phyloP scores from a whole-genome alignment of 2,329 filamentous ascomycete genomes.

The Blumeria hordei region DNA sequence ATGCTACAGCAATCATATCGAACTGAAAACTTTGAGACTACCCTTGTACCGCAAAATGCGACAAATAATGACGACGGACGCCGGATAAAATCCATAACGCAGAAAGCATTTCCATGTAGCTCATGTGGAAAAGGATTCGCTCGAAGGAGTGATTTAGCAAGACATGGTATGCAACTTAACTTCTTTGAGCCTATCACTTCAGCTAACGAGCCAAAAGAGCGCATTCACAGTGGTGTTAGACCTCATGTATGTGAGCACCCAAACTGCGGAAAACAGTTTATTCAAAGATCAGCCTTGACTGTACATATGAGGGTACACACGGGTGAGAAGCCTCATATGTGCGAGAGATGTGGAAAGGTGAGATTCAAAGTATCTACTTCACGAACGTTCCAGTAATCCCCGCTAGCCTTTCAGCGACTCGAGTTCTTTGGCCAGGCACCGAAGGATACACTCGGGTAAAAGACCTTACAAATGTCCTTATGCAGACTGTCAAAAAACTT shows the following conservation, averaged over 20 bases:
- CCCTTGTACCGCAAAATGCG: conserved; percentile 13
- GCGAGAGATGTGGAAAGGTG: conserved; percentile 90
- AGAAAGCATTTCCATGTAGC: conserved; percentile 67
- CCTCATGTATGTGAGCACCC: conserved; percentile 84
- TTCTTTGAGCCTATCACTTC: background rate
- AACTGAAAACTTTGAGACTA: conserved; percentile 12
- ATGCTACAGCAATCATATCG: conserved; percentile 15
- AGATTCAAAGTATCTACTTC: conserved; percentile 4
- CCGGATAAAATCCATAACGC: conserved; percentile 9
- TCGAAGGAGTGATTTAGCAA: conserved; percentile 72
- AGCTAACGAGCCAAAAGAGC: conserved; percentile 31
- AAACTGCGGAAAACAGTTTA: conserved; percentile 85
- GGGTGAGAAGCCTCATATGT: conserved; percentile 95
- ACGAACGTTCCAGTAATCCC: conserved; percentile 7
- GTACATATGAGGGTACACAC: conserved; percentile 92
- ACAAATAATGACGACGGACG: conserved; percentile 4
- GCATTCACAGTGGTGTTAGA: conserved; percentile 76
- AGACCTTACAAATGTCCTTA: conserved; percentile 94
- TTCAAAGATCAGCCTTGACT: conserved; percentile 83
- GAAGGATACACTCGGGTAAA: conserved; percentile 86
- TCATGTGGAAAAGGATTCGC: conserved; percentile 86
- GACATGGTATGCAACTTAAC: conserved; percentile 47
- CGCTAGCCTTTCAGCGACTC: conserved; percentile 81
- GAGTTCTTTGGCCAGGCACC: conserved; percentile 76
- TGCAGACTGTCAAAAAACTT: conserved; percentile 94